phyloP scores from a whole-genome alignment of 441 rosid genomes.

The Populus tomentosa region DNA sequence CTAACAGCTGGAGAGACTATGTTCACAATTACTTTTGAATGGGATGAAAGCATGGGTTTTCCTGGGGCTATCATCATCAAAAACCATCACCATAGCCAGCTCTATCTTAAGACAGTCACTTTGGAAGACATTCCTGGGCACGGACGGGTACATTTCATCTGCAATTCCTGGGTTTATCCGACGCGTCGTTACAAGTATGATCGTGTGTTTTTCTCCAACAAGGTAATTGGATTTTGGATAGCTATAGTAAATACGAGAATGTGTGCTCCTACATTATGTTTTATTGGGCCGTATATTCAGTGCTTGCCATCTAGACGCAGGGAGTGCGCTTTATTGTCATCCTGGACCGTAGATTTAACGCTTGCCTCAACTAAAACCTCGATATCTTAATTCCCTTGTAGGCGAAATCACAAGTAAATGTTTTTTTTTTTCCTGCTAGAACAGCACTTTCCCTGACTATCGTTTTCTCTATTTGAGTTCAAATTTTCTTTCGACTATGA shows the following conservation, averaged over 20 bases:
- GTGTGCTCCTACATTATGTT: not conserved
- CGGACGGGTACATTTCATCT: constrained; percentile 57
- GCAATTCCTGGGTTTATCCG: constrained; percentile 95
- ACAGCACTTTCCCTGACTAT: not conserved
- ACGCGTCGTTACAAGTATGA: constrained; percentile 50
- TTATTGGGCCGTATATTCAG: too few relatives aligned
- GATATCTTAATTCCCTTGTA: not conserved
- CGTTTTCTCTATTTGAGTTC: not conserved
- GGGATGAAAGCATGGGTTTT: constrained; percentile 60
- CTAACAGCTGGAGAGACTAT: constrained; percentile 51
- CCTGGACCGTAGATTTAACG: not conserved
- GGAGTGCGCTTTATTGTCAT: not conserved
- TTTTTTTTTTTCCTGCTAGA: not conserved
- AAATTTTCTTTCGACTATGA: not conserved
- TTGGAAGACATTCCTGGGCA: constrained; percentile 51
- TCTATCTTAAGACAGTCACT: constrained; percentile 60
- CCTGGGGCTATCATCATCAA: constrained; percentile 67
- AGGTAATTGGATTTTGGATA: constrained; percentile 39
- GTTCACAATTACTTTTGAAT: constrained; percentile 51
- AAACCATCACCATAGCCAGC: constrained; percentile 66
- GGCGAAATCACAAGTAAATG: not conserved
- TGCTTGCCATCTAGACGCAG: not conserved
- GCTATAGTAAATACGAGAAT: not conserved
- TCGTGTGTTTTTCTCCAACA: constrained; percentile 82
- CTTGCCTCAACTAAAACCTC: not conserved